Evolutionary conservation across 2,329 filamentous ascomycete species (phyloP).

Genomic region (Graphilbum sp.): DNA sequence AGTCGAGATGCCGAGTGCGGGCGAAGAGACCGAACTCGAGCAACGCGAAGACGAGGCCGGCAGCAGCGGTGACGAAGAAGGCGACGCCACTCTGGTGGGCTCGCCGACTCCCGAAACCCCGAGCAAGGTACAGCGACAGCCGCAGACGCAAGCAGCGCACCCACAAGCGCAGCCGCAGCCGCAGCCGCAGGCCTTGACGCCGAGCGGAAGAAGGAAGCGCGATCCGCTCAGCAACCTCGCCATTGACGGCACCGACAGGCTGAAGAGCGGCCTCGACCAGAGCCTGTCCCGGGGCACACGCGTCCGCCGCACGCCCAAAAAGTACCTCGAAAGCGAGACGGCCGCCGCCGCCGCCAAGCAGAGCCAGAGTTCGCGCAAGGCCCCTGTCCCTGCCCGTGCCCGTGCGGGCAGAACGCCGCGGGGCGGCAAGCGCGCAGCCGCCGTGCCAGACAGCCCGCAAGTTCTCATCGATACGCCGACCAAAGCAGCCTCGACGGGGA

Average conservation of each 20-base stretch:
- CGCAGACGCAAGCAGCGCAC: too few relatives aligned
- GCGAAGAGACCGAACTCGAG: not conserved
- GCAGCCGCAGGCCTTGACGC: not conserved
- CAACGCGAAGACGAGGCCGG: not conserved
- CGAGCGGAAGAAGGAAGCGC: constrained; percentile 5
- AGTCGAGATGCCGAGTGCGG: not conserved
- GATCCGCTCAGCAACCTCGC: constrained; percentile 4
- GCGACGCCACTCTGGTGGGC: constrained; percentile 2
- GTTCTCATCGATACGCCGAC: not conserved
- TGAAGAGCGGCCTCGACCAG: constrained; percentile 33
- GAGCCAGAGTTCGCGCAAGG: not conserved
- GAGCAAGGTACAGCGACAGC: constrained; percentile 1
- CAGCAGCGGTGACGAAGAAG: not conserved
- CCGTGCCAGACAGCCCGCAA: too few relatives aligned
- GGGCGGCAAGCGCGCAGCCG: too few relatives aligned
- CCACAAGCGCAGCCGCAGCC: too few relatives aligned
- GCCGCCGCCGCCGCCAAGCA: not conserved
- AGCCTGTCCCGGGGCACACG: constrained; percentile 30
- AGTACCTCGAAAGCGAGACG: not conserved
- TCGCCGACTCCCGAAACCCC: constrained; percentile 6
- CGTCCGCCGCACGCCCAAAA: constrained; percentile 6
- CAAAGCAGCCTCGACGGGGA: not conserved
- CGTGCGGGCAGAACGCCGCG: not conserved
- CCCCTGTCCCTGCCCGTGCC: not conserved
- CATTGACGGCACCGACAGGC: constrained; percentile 11